Evolutionary conservation across 139 green algal species (phyloP).

Genomic region (Closterium sp.): DNA sequence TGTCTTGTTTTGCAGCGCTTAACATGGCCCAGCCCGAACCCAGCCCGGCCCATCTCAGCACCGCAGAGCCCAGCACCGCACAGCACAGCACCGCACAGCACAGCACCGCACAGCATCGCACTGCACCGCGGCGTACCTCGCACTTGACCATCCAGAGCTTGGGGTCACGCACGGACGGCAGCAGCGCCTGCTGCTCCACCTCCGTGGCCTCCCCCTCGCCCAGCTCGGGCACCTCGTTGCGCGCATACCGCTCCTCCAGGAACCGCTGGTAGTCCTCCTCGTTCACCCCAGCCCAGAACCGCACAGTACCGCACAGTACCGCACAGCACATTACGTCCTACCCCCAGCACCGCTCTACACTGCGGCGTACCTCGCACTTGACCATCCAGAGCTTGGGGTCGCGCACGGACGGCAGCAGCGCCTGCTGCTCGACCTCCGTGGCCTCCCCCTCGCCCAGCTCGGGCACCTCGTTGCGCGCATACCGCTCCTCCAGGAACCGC

Average conservation of each 20-base stretch:
- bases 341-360: too few species aligned
- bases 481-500: slow-evolving; percentile 72
- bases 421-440: slow-evolving; percentile 81
- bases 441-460: slow-evolving; percentile 55
- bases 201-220: slow-evolving; percentile 59
- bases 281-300: not conserved
- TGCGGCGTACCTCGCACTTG: slow-evolving; percentile 49
- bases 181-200: slow-evolving; percentile 84
- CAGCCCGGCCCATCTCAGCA: not conserved
- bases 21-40: too few species aligned
- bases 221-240: slow-evolving; percentile 46
- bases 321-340: too few species aligned
- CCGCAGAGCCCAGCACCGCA: not conserved
- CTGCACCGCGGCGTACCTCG: slow-evolving; percentile 16
- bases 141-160: slow-evolving; percentile 90
- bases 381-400: slow-evolving; percentile 96
- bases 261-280: slow-evolving; percentile 58
- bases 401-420: slow-evolving; percentile 78
- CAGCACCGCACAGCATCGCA: not conserved
- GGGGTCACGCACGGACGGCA: slow-evolving; percentile 85
- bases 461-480: slow-evolving; percentile 56
- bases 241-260: slow-evolving; percentile 77
- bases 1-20: too few species aligned
- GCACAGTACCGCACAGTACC: not conserved
- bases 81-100: not conserved